phyloP scores from a whole-genome alignment of 441 rosid species.

The Macaranga tanarius region DNA sequence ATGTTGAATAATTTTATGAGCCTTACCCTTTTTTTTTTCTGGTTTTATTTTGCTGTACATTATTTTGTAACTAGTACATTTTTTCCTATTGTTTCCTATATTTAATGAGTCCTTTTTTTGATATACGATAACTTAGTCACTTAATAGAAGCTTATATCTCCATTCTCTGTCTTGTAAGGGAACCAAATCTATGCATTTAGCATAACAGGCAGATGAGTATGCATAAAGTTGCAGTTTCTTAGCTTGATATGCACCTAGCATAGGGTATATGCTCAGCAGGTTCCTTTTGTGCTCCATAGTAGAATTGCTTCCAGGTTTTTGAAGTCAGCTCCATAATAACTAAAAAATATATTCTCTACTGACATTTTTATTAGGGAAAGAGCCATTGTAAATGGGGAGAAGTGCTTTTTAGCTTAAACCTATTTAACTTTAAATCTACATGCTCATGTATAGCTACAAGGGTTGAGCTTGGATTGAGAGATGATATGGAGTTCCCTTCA shows the following conservation, averaged over 20 bases:
- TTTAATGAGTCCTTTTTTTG: background rate
- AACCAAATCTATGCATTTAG: background rate
- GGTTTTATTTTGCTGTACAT: background rate
- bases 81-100: slow-evolving; percentile 8
- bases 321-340: no score
- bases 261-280: no score
- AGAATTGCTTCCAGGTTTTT: no score
- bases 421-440: no score
- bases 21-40: background rate
- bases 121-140: background rate
- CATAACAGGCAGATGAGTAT: background rate
- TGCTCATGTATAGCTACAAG: no score
- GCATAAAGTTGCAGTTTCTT: background rate
- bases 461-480: no score
- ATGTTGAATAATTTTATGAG: background rate
- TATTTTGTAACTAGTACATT: background rate
- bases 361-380: no score
- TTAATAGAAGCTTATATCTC: background rate
- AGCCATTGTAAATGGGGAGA: no score
- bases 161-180: background rate
- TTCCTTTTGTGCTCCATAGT: no score
- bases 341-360: no score
- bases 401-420: no score
- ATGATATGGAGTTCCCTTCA: no score
- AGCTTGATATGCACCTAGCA: background rate